These are phyloP conservation scores for Mycena venus DNA, from an alignment of 768 basidiomycete genomes.

Conservation along the genomic window DNA sequence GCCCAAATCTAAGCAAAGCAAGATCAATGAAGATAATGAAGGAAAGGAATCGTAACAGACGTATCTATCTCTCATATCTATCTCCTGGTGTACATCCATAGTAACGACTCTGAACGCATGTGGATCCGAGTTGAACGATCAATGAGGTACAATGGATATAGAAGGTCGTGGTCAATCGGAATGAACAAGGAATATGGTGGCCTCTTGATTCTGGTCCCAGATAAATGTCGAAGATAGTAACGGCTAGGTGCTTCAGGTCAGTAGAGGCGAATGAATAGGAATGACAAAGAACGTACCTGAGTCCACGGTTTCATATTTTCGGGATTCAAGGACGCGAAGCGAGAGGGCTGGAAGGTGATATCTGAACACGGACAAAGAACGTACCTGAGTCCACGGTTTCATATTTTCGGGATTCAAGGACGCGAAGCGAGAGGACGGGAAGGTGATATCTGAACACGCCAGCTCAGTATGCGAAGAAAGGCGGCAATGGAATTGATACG, in stretches of 20 bases:
- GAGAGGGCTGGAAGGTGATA: too few species aligned
- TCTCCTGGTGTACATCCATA: not conserved
- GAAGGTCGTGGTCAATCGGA: too few species aligned
- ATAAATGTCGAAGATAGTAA: not conserved
- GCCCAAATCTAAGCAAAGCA: not conserved
- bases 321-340: too few species aligned
- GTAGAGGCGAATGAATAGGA: not conserved
- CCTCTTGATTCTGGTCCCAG: not conserved
- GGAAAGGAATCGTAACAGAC: not conserved
- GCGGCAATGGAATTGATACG: not conserved
- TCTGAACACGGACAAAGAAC: too few species aligned
- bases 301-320: too few species aligned
- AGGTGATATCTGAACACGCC: not conserved
- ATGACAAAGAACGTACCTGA: not conserved
- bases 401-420: not conserved
- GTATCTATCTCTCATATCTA: too few species aligned
- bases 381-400: not conserved
- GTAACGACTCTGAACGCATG: not conserved
- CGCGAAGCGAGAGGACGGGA: not conserved
- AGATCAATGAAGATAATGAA: not conserved
- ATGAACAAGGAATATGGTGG: not conserved
- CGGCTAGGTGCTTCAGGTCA: not conserved
- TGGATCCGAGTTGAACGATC: not conserved
- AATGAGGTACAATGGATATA: not conserved
- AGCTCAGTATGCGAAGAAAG: not conserved